phyloP scores from a whole-genome alignment of 2,329 filamentous ascomycete species.

The Talaromyces pinophilus region DNA sequence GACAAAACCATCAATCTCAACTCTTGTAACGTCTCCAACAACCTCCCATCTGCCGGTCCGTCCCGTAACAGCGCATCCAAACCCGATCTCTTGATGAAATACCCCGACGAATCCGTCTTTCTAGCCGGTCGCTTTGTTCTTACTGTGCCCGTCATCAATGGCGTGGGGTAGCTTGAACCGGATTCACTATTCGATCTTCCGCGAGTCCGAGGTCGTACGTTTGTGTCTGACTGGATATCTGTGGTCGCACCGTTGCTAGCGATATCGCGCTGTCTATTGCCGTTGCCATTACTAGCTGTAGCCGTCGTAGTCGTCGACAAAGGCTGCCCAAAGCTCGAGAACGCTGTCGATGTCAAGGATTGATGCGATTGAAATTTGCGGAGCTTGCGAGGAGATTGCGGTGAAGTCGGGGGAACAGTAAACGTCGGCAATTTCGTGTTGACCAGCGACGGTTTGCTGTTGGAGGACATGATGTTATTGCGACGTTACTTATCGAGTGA shows the following conservation, averaged over 20 bases:
- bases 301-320: slow-evolving; percentile 22
- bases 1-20: slow-evolving; percentile 53
- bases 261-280: slow-evolving; percentile 13
- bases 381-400: slow-evolving; percentile 65
- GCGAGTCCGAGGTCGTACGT: slow-evolving; percentile 37
- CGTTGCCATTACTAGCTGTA: neutral
- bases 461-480: slow-evolving; percentile 28
- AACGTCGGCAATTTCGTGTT: slow-evolving; percentile 21
- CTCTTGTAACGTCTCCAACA: slow-evolving; percentile 47
- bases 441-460: slow-evolving; percentile 27
- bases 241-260: neutral
- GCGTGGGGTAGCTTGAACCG: slow-evolving; percentile 17
- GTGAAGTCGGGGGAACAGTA: slow-evolving; percentile 28
- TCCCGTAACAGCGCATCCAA: slow-evolving; percentile 78
- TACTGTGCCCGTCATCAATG: slow-evolving; percentile 54
- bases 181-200: slow-evolving; percentile 65
- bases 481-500: neutral
- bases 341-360: slow-evolving; percentile 58
- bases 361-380: slow-evolving; percentile 77
- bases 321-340: slow-evolving; percentile 50
- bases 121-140: slow-evolving; percentile 40
- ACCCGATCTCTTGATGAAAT: slow-evolving; percentile 46
- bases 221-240: slow-evolving; percentile 9
- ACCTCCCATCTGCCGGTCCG: slow-evolving; percentile 71
- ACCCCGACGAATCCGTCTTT: slow-evolving; percentile 49